Evolutionary conservation across 345 rosid genomes (phyloP).

Genomic region (Populus ilicifolia): DNA sequence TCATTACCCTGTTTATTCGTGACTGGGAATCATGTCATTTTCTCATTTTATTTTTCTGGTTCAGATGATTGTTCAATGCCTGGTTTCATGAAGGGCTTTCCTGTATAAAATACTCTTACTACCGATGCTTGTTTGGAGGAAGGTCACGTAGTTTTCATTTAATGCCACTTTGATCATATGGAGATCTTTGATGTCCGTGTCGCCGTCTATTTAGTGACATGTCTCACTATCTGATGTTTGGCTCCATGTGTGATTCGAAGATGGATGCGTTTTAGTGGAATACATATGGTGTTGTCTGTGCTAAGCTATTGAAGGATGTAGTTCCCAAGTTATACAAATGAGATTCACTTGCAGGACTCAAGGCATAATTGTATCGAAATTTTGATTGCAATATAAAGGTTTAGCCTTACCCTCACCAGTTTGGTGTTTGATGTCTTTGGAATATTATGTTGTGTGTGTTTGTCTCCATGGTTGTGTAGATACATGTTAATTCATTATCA

Average conservation of each 20-base stretch:
- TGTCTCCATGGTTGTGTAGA: too few species aligned
- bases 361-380: neutral
- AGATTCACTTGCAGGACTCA: neutral
- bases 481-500: too few species aligned
- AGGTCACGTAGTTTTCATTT: neutral
- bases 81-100: constrained; percentile 2
- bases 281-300: neutral
- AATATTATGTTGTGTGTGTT: too few species aligned
- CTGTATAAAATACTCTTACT: neutral
- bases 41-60: neutral
- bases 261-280: too few species aligned
- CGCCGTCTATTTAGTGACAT: too few species aligned
- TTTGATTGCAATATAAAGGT: neutral
- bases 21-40: neutral
- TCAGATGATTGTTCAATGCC: neutral
- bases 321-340: neutral
- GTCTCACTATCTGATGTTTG: too few species aligned
- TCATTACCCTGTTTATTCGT: neutral
- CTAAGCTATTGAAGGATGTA: neutral
- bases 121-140: neutral
- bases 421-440: neutral
- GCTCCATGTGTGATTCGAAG: too few species aligned
- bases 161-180: neutral
- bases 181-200: too few species aligned
- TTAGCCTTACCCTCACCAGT: neutral